These are phyloP conservation scores for Colletotrichum coccodes DNA, from an alignment of 2,329 filamentous ascomycete genomes.

Conservation along the genomic window DNA sequence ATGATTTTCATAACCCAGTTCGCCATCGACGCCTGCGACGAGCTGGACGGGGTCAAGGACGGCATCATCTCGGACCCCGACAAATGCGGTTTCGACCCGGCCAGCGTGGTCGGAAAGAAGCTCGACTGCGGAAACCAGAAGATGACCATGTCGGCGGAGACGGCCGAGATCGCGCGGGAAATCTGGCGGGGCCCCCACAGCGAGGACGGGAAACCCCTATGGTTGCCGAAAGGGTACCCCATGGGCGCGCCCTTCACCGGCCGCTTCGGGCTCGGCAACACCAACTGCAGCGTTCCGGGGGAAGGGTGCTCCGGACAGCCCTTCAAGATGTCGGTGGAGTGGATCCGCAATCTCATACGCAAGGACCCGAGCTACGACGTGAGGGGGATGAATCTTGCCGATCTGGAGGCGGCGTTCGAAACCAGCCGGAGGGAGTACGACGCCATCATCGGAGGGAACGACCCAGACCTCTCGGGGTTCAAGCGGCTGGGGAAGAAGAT, in stretches of 20 bases:
- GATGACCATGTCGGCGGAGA: slow-evolving; percentile 20
- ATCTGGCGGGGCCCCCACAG: slow-evolving; percentile 27
- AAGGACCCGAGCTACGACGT: slow-evolving; percentile 21
- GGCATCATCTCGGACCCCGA: slow-evolving; percentile 27
- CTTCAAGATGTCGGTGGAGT: slow-evolving; percentile 31
- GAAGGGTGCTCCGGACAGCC: slow-evolving; percentile 15
- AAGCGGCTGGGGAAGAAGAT: slow-evolving; percentile 50
- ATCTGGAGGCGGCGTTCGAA: slow-evolving; percentile 15
- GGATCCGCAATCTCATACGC: slow-evolving; percentile 29
- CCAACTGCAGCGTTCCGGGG: slow-evolving; percentile 23
- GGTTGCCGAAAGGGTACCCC: slow-evolving; percentile 22
- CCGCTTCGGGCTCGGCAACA: slow-evolving; percentile 25
- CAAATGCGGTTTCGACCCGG: slow-evolving; percentile 38
- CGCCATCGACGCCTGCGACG: slow-evolving; percentile 30
- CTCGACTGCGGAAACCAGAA: slow-evolving; percentile 39
- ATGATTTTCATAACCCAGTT: slow-evolving; percentile 44
- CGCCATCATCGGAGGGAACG: slow-evolving; percentile 39
- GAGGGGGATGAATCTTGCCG: slow-evolving; percentile 4
- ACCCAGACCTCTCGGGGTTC: slow-evolving; percentile 43
- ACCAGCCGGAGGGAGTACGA: slow-evolving; percentile 31
- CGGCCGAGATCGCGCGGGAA: slow-evolving; percentile 18
- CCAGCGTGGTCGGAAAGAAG: slow-evolving; percentile 28
- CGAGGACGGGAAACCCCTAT: slow-evolving; percentile 14
- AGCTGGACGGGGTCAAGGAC: slow-evolving; percentile 29
- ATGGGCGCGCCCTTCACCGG: slow-evolving; percentile 29